Evolutionary conservation across 202 grass and related monocot species (phyloP), one percentile per base, ranked within the genome.

Genomic region (Carex sylvatica): DNA sequence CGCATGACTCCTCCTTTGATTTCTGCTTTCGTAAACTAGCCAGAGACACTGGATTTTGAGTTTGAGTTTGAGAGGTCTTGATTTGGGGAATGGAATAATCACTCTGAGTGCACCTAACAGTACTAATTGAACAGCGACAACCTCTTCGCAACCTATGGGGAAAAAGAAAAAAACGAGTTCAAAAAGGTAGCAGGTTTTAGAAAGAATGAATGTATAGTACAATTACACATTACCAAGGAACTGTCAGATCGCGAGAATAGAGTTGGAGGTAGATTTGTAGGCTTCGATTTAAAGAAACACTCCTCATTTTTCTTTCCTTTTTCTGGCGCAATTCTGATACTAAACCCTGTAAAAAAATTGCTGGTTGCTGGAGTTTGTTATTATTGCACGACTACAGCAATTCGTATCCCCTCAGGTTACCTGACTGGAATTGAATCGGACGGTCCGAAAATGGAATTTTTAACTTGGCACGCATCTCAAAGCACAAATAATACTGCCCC

Each of bases 21-120:
- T 55, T 68, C 62, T 82, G 61, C 80, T 67, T 82, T 55, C 47
- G 23, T 2, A 69, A 82, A 55, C 63, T 82, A 82, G 61, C 40
- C 23, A 82, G 28, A 82, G 80, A 82, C 11, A 54, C 62, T 13
- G 80, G 62, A 6, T 28, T 63, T 30, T 54, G 59, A 53, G 80
- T 63, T 30, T 54, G 59, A 53, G 80, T 63, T 30, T 36, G 59
- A 53, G 80, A 35, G 6, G 15, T 77, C 15, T 56, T 56, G 52
- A 77, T 58, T 56, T n/a, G 51, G 19, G 73, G 6, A 77, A 53
- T 35, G 26, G 51, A 55, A 54, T 26, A 69, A 18, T 68, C 80
- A 26, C 62, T 69, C 62, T 67, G 61, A 51, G n/a, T 33, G 61
- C 80, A 82, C 22, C 42, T 51, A 65, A 52, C 61, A 33, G 22